Base-by-base conservation (phyloP, 441 rosid genomes). In the Raphanus hybrid region DNA sequence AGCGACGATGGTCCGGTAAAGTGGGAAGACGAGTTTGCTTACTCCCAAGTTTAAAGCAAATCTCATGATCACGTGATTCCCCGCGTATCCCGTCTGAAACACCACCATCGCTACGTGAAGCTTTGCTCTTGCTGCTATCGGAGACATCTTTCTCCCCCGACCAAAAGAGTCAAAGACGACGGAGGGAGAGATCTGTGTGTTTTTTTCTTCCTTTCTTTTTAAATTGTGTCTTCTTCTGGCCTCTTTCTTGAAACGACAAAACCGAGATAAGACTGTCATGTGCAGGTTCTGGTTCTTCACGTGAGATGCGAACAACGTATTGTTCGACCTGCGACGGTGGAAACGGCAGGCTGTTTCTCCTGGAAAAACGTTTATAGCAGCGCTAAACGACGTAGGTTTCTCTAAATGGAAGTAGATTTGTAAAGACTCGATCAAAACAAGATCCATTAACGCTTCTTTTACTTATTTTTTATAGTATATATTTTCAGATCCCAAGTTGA, bases 1-100 rank as follows among this genome's bases (percentile, higher is more conserved):
- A 10, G 97, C 97, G 64, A 92, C 78, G 84, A 89, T 80, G 84
- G 86, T 94, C 82, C 98, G 87, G 68, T 94, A 94, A 82, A 89
- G 83, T 29, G 95, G 95, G 84, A 90, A 94, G 54, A 94, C 91
- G 52, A 94, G 90, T 83, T 92, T 92, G 93, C 96, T 92, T 58
- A 94, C 90, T 66, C 94, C 97, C 88, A 90, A 82, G 84, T 94
- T 89, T 37, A 92, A 92, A 34, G 98, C 97, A 48, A 85, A 85
- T 83, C 94, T 84, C 82, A 91, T 80, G 64, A 94, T 84, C 16
- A 92, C 94, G 69, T 89, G 96, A 77, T 89, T 88, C 23, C 89
- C 97, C 2, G 96, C 97, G 71, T 94, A 90, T 39, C 96, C 96
- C 52, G 90, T 78, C 83, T 90, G 93, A 67, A 90, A 87, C 73